Percentiles rank a stretch among this genome's conserved stretches.
Conservation (phyloP, 139 green algal genomes). For the Penium margaritaceum region DNA sequence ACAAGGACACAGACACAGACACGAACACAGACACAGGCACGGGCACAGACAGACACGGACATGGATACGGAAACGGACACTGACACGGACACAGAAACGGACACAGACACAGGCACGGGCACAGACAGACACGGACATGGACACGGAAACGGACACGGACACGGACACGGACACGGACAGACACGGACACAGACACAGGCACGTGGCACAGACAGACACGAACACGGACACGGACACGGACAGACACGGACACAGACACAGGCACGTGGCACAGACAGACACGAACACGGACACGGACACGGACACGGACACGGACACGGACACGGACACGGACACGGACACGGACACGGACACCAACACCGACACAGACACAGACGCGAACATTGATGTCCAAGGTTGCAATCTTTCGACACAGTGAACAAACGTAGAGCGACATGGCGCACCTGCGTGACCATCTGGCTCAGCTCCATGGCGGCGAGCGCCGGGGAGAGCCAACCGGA, state of each 20-base stretch:
- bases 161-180: neutral
- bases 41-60: too few species aligned
- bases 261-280: neutral
- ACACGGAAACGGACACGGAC: neutral
- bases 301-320: neutral
- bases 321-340: neutral
- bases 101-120: neutral
- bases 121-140: neutral
- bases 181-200: neutral
- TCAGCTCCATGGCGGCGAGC: conserved; percentile 93
- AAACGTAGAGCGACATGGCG: neutral
- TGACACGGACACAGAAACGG: neutral
- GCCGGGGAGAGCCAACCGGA: conserved; percentile 83
- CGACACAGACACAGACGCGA: neutral
- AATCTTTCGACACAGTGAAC: neutral
- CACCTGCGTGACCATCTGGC: conserved; percentile 76
- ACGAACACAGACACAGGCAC: too few species aligned
- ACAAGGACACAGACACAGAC: too few species aligned
- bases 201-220: neutral
- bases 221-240: neutral
- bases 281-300: neutral
- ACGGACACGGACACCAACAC: neutral
- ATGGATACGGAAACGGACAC: too few species aligned
- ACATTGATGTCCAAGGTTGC: neutral
- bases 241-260: neutral